Evolutionary conservation across 2,329 filamentous ascomycete genomes (phyloP), one percentile per base, ranked within the genome.

Genomic region (Alternaria ventricosa): DNA sequence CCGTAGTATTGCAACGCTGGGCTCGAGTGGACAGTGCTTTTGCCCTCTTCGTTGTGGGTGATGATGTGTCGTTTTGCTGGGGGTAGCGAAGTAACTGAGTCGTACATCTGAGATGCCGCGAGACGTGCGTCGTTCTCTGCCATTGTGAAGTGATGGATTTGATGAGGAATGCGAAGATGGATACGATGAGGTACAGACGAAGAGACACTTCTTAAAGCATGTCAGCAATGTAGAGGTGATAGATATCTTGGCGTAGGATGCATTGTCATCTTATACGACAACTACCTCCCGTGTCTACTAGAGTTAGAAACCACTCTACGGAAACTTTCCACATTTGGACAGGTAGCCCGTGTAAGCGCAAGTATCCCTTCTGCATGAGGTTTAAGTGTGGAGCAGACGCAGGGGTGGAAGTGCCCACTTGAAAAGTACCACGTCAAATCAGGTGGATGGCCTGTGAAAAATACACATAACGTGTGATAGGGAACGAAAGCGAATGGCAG

Each of bases 1-100:
- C 49, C 61, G 36, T 61, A 58, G 61, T 68, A 73, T 15, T 62
- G 60, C 28, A 69, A 64, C 4, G 62, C 25, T 12, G 69, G 71
- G 8, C 69, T 67, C 23, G 75, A 73, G 53, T 80, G 77, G 1
- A 84, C 67, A 25, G 81, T 71, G 18, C 82, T 81, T 67, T 80
- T 75, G 13, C 79, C 79, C 1, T 60, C 41, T 10, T 58, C 13
- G 66, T 78, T 71, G 68, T 82, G 79, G 18, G 72, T 74, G 27
- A 74, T 75, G 54, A 82, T 77, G 69, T 75, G 77, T 65, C 78
- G 78, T 58, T 69, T 68, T n/a, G 72, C 70, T 61, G 46, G 70
- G 73, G 63, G 80, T 65, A 71, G 54, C 2, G 30, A 9, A 4
- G 64, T 54, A 5, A 68, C 65, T 13, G 60, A 50, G 13, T 63